Evolutionary conservation across 2,329 filamentous ascomycete genomes (phyloP), one percentile per base, ranked within the genome.

Genomic region (Monosporascus sp.): DNA sequence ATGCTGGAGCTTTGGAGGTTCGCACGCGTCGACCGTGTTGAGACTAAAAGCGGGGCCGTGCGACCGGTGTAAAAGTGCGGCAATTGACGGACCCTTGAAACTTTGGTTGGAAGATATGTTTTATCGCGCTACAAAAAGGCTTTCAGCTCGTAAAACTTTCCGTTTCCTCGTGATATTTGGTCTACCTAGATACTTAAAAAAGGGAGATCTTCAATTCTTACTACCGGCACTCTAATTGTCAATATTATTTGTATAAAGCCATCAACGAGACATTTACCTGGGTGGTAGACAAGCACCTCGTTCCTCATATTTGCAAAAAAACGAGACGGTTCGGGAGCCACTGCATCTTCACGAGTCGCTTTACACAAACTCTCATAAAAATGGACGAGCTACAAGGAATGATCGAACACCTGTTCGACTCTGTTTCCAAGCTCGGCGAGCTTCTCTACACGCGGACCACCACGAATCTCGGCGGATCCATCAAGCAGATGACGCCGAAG

Each of bases 401-500:
- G 41, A 39, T 68, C 48, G 39, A 54, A 50, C 66, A 68, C 50
- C 52, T 69, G 45, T 60, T 61, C 48, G 65, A 68, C 37, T 62
- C 63, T 24, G 24, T 64, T 24, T 58, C 55, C 39, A 55, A 67
- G 50, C 58, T 69, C n/a, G 55, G 58, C 57, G 56, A 52, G 20
- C 54, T 69, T 25, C 49, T 69, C 24, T 55, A 55, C 38, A 59
- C 68, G 48, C 72, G 73, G 61, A 62, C 76, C 56, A 59, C 66
- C 51, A 77, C 70, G 68, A 85, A 85, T 65, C 51, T 83, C 18
- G 63, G 69, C 51, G 63, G 71, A 35, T 74, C 77, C 24, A 75
- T 85, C 58, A 69, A 70, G 56, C 72, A 70, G 56, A 77, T 85
- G 75, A 73, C 75, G 1, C 63, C 68, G 11, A 71, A 82, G 60